Conservation (phyloP, 129 eudicot species). For the Pittosporum tobira region DNA sequence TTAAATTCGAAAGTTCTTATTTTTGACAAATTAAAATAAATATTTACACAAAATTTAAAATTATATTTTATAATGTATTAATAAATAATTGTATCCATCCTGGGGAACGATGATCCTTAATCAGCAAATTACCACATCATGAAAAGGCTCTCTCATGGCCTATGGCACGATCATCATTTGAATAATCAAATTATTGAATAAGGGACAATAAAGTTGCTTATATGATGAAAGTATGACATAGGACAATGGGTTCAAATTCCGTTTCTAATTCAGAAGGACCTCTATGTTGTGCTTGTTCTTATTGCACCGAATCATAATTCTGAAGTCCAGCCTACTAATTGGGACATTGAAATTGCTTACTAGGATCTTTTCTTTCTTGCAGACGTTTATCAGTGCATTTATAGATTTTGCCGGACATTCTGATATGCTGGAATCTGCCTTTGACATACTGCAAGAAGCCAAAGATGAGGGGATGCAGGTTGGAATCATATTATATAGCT, state of each 20-base stretch:
- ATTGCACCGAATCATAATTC: too few relatives aligned
- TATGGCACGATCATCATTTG: not conserved
- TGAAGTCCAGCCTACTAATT: not conserved
- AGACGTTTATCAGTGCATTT: conserved; percentile 90
- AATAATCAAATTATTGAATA: not conserved
- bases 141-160: not conserved
- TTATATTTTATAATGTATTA: too few relatives aligned
- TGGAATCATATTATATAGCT: conserved; percentile 78
- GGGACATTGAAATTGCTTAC: conserved; percentile 2
- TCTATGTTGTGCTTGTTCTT: not conserved
- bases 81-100: too few relatives aligned
- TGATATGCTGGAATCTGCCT: conserved; percentile 82
- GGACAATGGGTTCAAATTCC: not conserved
- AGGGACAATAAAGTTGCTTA: not conserved
- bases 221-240: not conserved
- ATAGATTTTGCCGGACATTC: conserved; percentile 98
- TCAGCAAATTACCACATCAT: not conserved
- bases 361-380: conserved; percentile 19
- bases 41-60: too few relatives aligned
- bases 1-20: too few relatives aligned
- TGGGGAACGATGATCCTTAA: too few relatives aligned
- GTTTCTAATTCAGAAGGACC: not conserved
- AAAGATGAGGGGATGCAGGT: conserved; percentile 49
- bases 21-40: too few relatives aligned
- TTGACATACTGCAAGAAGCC: conserved; percentile 67